Evolutionary conservation across 805 yeast genomes (phyloP).

Genomic region (Metschnikowia hibisci): DNA sequence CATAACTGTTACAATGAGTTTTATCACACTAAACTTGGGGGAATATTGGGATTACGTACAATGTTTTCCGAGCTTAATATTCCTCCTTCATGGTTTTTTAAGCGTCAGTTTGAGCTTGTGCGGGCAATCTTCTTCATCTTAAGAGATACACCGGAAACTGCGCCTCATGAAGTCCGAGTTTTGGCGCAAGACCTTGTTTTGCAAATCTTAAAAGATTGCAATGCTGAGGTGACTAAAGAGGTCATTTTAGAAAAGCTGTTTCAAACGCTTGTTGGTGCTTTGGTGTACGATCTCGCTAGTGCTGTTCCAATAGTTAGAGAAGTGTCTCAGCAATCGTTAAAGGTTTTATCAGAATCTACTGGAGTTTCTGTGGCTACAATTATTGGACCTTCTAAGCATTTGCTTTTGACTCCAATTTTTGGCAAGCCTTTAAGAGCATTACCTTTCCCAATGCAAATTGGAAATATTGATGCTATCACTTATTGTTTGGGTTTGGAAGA

Average conservation of each 20-base stretch:
- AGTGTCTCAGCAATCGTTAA: constrained; percentile 70
- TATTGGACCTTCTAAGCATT: constrained; percentile 77
- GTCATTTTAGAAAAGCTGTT: constrained; percentile 68
- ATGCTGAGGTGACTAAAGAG: constrained; percentile 53
- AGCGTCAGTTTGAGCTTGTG: constrained; percentile 77
- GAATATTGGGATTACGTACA: constrained; percentile 76
- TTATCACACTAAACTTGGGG: constrained; percentile 83
- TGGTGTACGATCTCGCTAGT: constrained; percentile 90
- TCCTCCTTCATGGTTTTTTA: constrained; percentile 68
- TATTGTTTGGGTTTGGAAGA: constrained; percentile 80
- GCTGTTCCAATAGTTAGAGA: constrained; percentile 79
- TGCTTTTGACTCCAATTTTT: constrained; percentile 87
- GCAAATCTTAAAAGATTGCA: constrained; percentile 62
- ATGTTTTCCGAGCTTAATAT: constrained; percentile 64
- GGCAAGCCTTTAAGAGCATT: constrained; percentile 95
- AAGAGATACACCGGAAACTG: constrained; percentile 84
- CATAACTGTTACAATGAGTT: constrained; percentile 91
- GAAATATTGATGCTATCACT: constrained; percentile 95
- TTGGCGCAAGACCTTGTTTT: constrained; percentile 68
- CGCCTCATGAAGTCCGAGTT: constrained; percentile 73
- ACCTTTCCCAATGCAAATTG: constrained; percentile 98
- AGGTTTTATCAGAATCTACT: constrained; percentile 65
- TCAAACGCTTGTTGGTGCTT: constrained; percentile 77
- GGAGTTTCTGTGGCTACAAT: constrained; percentile 66
- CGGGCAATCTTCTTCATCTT: constrained; percentile 85